A percentile compares a stretch with the other conserved stretches of the same genome.
Conservation (phyloP, 2,329 filamentous ascomycete species). For the Phyllachora maydis region DNA sequence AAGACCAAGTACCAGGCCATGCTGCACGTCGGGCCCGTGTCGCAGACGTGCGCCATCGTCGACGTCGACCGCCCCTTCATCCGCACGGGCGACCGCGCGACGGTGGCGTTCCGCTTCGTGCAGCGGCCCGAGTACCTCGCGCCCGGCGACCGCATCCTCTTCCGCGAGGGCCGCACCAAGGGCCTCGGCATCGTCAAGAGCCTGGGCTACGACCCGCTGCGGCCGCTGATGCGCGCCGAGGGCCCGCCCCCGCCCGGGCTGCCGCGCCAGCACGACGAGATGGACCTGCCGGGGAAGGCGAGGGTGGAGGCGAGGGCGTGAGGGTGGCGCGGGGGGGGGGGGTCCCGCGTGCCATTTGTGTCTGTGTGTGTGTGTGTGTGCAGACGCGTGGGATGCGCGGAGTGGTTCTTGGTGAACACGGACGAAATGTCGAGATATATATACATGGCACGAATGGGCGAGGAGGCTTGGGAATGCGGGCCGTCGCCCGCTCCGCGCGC, state of each 20-base stretch:
- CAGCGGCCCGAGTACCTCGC: conserved; percentile 85
- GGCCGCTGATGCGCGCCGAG: no score
- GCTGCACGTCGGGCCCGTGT: conserved; percentile 88
- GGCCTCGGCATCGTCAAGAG: conserved; percentile 86
- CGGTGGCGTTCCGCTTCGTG: conserved; percentile 85
- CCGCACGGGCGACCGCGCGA: conserved; percentile 80
- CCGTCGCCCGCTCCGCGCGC: no score
- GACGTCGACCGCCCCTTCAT: conserved; percentile 95
- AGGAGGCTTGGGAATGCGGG: no score
- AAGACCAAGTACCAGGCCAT: conserved; percentile 95
- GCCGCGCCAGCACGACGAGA: background rate
- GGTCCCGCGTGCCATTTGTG: no score
- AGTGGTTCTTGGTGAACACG: no score
- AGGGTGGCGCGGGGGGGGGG: no score
- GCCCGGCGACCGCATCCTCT: conserved; percentile 74
- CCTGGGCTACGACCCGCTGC: conserved; percentile 59
- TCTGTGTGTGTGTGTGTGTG: no score
- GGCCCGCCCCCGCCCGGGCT: no score
- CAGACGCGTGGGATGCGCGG: no score
- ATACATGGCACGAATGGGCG: no score
- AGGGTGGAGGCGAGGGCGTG: no score
- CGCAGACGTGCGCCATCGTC: conserved; percentile 91
- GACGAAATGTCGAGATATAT: no score
- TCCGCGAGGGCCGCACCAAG: conserved; percentile 88
- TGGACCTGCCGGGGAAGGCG: background rate